Conservation (phyloP, 179 eudicot species). For the Silene vulgaris region DNA sequence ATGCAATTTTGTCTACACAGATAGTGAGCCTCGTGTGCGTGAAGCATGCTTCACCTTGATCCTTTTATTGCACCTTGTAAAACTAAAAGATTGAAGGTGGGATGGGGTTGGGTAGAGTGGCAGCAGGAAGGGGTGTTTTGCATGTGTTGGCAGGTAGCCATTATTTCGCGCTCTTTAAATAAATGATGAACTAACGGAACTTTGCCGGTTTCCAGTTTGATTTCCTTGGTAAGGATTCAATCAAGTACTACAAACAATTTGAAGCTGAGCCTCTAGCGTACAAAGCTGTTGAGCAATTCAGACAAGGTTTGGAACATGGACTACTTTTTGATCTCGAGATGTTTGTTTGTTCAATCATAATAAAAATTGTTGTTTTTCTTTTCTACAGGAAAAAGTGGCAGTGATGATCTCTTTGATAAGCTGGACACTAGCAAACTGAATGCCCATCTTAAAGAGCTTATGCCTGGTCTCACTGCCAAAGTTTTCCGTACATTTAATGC, state of each 20-base stretch:
- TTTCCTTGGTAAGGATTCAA: slow-evolving; percentile 98
- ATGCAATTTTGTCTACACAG: background rate
- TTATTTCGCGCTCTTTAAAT: background rate
- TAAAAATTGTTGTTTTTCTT: background rate
- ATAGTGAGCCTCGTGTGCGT: background rate
- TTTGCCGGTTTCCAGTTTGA: slow-evolving; percentile 57
- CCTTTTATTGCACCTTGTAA: background rate
- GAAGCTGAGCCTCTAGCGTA: slow-evolving; percentile 67
- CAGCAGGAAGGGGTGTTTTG: background rate
- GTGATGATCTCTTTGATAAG: slow-evolving; percentile 76
- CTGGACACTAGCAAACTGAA: slow-evolving; percentile 87
- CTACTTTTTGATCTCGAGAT: background rate
- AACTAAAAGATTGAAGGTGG: background rate
- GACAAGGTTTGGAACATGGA: slow-evolving; percentile 47
- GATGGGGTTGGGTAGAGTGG: background rate
- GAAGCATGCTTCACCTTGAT: background rate
- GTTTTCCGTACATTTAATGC: slow-evolving; percentile 98
- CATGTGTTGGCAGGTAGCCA: background rate
- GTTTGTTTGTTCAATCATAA: background rate
- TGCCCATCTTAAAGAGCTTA: slow-evolving; percentile 85
- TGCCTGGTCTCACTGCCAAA: slow-evolving; percentile 99
- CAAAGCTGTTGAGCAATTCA: slow-evolving; percentile 75
- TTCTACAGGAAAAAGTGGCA: slow-evolving; percentile 55
- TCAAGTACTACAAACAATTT: slow-evolving; percentile 72
- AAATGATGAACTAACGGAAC: background rate